Evolutionary conservation across 305 asterid genomes (phyloP).

Genomic region (Salvia sclarea): DNA sequence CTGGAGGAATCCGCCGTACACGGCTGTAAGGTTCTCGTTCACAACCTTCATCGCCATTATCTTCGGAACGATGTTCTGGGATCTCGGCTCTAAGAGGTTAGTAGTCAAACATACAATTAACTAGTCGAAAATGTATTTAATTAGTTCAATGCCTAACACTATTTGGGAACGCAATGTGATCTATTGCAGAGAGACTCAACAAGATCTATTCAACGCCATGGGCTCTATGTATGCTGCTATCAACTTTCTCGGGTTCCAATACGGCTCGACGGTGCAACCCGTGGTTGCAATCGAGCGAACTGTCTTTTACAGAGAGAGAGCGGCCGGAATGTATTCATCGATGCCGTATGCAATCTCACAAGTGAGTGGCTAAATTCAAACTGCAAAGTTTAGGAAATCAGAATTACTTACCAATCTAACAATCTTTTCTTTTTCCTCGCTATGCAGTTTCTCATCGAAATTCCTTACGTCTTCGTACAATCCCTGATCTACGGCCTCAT

Average conservation of each 20-base stretch:
- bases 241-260: conserved; percentile 55
- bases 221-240: conserved; percentile 58
- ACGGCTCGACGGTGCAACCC: conserved; percentile 56
- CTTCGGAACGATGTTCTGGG: conserved; percentile 64
- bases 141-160: not conserved
- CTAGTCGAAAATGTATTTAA: not conserved
- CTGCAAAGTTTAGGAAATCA: not conserved
- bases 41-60: conserved; percentile 53
- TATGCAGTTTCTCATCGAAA: conserved; percentile 42
- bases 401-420: conserved; percentile 18
- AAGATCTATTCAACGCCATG: conserved; percentile 54
- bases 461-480: conserved; percentile 43
- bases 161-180: not conserved
- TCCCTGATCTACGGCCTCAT: conserved; percentile 39
- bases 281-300: conserved; percentile 66
- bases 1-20: conserved; percentile 62
- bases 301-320: conserved; percentile 63
- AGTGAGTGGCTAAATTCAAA: conserved; percentile 31
- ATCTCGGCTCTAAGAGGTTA: conserved; percentile 58
- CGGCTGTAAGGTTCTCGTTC: conserved; percentile 56
- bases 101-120: not conserved
- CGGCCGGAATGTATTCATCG: conserved; percentile 74
- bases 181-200: conserved; percentile 42
- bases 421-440: not conserved
- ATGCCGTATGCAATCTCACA: conserved; percentile 62